phyloP scores from a whole-genome alignment of 2,329 filamentous ascomycete genomes.

The Fusarium pseudoanthophilum region DNA sequence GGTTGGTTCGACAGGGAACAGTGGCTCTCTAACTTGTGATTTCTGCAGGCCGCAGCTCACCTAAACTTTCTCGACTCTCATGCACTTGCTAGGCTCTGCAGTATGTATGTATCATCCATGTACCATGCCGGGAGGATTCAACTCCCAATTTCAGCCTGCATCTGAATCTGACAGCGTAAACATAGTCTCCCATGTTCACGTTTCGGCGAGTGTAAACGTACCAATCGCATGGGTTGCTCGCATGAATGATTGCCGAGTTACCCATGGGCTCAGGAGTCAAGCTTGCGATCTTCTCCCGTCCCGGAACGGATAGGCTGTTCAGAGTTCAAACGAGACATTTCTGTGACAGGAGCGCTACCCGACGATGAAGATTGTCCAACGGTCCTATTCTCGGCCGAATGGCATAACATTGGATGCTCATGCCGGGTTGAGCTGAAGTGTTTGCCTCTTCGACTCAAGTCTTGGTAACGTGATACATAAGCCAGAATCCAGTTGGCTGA shows the following conservation, averaged over 20 bases:
- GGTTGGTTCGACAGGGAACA: conserved; percentile 27
- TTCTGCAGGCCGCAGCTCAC: not conserved
- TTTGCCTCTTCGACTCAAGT: not conserved
- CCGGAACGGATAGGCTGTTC: not conserved
- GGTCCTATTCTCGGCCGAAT: conserved; percentile 41
- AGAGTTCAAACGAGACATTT: conserved; percentile 7
- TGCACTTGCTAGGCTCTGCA: conserved; percentile 1
- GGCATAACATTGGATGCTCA: not conserved
- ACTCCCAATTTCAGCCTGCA: conserved; percentile 18
- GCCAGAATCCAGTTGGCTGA: not conserved
- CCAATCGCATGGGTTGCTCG: conserved; percentile 18
- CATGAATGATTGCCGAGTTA: conserved; percentile 25
- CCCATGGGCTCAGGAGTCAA: conserved; percentile 5
- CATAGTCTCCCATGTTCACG: conserved; percentile 10
- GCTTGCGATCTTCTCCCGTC: conserved; percentile 5
- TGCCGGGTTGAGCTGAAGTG: conserved; percentile 1
- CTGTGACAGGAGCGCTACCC: conserved; percentile 18
- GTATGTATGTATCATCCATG: conserved; percentile 1
- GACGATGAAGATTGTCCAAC: conserved; percentile 27
- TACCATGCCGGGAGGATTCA: conserved; percentile 23
- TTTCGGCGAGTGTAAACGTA: conserved; percentile 1
- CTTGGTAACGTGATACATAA: not conserved
- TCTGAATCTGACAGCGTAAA: conserved; percentile 6
- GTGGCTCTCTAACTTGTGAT: conserved; percentile 29
- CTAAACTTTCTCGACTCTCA: not conserved